phyloP scores from a whole-genome alignment of 2,329 filamentous ascomycete species.

The Neofusicoccum ribis region DNA sequence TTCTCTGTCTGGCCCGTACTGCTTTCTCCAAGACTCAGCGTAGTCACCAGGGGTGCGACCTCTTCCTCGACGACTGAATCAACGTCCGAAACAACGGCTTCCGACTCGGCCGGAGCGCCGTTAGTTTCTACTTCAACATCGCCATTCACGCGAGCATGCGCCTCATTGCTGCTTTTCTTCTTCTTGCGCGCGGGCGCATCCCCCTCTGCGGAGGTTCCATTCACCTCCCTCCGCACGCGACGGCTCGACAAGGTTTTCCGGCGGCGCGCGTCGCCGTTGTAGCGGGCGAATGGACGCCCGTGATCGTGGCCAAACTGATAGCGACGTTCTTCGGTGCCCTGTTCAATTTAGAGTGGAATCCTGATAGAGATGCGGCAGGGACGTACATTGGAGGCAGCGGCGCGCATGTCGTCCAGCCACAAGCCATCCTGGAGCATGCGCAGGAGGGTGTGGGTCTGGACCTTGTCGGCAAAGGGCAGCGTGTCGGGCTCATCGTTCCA shows the following conservation, averaged over 20 bases:
- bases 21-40: slow-evolving; percentile 40
- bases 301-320: slow-evolving; percentile 42
- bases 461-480: slow-evolving; percentile 61
- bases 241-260: slow-evolving; percentile 16
- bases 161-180: slow-evolving; percentile 31
- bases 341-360: neutral
- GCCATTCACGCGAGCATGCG: slow-evolving; percentile 42
- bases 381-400: slow-evolving; percentile 23
- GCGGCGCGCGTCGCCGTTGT: slow-evolving; percentile 34
- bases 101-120: slow-evolving; percentile 37
- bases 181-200: slow-evolving; percentile 35
- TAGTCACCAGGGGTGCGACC: slow-evolving; percentile 35
- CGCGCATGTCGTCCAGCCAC: slow-evolving; percentile 46
- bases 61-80: slow-evolving; percentile 41
- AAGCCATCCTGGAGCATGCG: slow-evolving; percentile 65
- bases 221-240: slow-evolving; percentile 17
- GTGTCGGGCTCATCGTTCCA: slow-evolving; percentile 63
- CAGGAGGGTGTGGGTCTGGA: slow-evolving; percentile 60
- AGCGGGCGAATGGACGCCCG: slow-evolving; percentile 39
- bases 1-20: slow-evolving; percentile 40
- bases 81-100: slow-evolving; percentile 36
- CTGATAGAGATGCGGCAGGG: neutral
- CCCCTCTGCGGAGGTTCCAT: slow-evolving; percentile 34
- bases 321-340: slow-evolving; percentile 25
- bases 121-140: slow-evolving; percentile 50